Base-by-base conservation (phyloP, 2,329 filamentous ascomycete genomes). In the Pleurostoma richardsiae region DNA sequence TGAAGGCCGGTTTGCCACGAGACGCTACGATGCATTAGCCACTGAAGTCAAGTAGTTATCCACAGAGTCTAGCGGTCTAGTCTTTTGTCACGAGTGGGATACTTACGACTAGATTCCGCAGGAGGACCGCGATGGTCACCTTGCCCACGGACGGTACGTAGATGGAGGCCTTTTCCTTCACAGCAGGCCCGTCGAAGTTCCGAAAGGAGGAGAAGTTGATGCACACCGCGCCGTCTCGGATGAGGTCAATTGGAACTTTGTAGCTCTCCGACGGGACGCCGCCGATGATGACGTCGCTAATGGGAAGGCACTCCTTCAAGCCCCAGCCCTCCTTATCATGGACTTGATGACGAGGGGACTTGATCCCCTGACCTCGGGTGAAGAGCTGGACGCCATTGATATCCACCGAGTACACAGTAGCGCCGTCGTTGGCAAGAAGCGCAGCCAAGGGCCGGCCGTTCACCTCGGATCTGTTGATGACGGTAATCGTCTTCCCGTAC, bases 71-170 rank as follows among this genome's bases (percentile, higher is more conserved):
- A 38, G 27, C 33, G 33, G 33, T n/a, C 33, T 8, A 36, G 33
- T 36, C 8, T 36, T 8, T 36, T 36, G 33, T n/a, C n/a, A 36
- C 8, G 33, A 36, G 8, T n/a, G n/a, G 11, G 1, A 39, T 36
- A 79, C 85, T 70, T 71, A 94, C 88, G 61, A 97, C 77, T 33
- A 97, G 70, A 62, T 99, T 99, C 47, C 94, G 78, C 59, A 97
- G 72, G 49, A 99, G 71, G 31, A 96, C 85, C 11, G 92, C 88
- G 63, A 97, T 97, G 0, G 94, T 99, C 42, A 97, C 92, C 73
- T 97, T 99, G 57, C 94, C 94, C 55, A 96, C 95, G 0, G 92
- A 94, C 2, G 94, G 94, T 19, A 97, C 91, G 59, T 96, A 99
- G 59, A 99, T 95, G 4, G 90, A 90, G 2, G 94, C 94, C 73